Conservation (phyloP, 805 yeast species). For the Starmerella bombicola region DNA sequence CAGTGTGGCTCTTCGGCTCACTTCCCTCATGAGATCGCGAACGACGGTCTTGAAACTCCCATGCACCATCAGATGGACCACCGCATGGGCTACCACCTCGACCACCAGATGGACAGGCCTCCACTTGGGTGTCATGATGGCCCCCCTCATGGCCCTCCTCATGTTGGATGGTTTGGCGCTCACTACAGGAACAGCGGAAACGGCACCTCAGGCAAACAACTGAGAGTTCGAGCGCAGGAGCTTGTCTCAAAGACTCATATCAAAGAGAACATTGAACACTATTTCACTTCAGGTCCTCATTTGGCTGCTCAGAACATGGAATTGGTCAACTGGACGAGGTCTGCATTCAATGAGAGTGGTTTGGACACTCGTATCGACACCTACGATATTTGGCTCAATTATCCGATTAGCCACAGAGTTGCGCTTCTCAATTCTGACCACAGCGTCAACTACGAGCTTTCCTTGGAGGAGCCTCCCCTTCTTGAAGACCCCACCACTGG, state of each 20-base stretch:
- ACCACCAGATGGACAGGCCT: neutral
- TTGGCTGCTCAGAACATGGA: constrained; percentile 30
- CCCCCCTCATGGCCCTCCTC: neutral
- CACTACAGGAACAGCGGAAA: neutral
- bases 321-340: constrained; percentile 43
- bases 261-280: constrained; percentile 15
- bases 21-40: no score
- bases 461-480: constrained; percentile 41
- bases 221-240: constrained; percentile 2
- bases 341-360: constrained; percentile 50
- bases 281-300: constrained; percentile 27
- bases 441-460: constrained; percentile 38
- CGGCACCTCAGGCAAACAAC: neutral
- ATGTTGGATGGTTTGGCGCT: neutral
- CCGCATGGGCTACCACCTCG: neutral
- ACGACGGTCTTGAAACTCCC: no score
- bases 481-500: constrained; percentile 41
- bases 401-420: constrained; percentile 46
- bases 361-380: constrained; percentile 41
- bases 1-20: no score
- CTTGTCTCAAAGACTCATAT: constrained; percentile 14
- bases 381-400: constrained; percentile 51
- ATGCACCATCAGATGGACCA: neutral
- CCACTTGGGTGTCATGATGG: neutral
- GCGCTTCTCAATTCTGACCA: constrained; percentile 30